phyloP scores from a whole-genome alignment of 345 rosid genomes.

The Aquilaria yunnanensis region DNA sequence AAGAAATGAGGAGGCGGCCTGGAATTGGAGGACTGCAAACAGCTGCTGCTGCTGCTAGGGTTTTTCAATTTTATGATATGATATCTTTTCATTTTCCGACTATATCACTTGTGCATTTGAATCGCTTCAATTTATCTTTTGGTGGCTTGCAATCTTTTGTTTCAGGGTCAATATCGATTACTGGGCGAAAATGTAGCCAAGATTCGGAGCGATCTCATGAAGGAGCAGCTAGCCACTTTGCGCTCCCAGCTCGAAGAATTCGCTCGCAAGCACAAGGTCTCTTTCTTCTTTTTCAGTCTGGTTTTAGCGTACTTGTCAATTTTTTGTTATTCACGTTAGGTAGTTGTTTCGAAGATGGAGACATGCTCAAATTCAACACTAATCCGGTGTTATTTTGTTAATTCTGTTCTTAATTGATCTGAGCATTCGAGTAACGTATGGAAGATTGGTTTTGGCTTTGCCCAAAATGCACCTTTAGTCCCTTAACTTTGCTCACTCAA shows the following conservation, averaged over 20 bases:
- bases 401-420: too few species aligned
- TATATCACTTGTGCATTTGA: neutral
- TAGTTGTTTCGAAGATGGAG: too few species aligned
- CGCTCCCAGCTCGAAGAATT: slow-evolving; percentile 85
- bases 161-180: slow-evolving; percentile 70
- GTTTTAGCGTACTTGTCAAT: too few species aligned
- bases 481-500: too few species aligned
- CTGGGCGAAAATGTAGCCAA: slow-evolving; percentile 92
- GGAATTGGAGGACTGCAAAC: slow-evolving; percentile 88
- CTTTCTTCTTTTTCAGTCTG: neutral
- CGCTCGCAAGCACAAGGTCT: slow-evolving; percentile 91
- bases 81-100: too few species aligned
- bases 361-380: too few species aligned
- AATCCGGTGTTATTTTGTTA: too few species aligned
- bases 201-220: slow-evolving; percentile 83
- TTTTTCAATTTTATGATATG: slow-evolving; percentile 11
- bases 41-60: slow-evolving; percentile 67
- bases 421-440: too few species aligned
- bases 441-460: too few species aligned
- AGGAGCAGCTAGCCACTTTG: slow-evolving; percentile 92
- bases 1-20: slow-evolving; percentile 65
- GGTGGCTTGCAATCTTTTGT: neutral
- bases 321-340: too few species aligned
- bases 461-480: too few species aligned
- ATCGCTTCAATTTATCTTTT: neutral